These are phyloP conservation scores for Lepidium africanum DNA, from an alignment of 345 rosid genomes.

Conservation along the genomic window DNA sequence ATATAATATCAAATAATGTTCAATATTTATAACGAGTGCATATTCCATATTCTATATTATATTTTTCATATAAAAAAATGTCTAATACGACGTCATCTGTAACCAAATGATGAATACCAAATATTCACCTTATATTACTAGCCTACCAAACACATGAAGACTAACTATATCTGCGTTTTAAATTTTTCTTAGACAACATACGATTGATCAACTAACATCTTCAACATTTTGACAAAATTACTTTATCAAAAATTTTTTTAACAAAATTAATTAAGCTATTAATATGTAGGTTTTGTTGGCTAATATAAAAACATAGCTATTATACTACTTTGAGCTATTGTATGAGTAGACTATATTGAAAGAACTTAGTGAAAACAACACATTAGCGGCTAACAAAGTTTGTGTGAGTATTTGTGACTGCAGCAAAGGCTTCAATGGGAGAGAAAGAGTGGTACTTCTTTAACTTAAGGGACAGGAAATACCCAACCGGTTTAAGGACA, in stretches of 20 bases:
- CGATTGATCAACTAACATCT: neutral
- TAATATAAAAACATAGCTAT: too few species aligned
- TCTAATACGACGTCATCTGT: too few species aligned
- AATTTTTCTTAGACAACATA: neutral
- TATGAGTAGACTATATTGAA: neutral
- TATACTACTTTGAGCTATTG: too few species aligned
- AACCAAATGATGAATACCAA: too few species aligned
- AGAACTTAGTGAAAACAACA: neutral
- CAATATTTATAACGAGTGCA: neutral
- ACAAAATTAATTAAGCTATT: too few species aligned
- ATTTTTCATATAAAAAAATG: neutral
- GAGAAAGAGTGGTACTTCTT: constrained; percentile 86
- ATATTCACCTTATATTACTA: neutral
- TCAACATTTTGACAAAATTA: too few species aligned
- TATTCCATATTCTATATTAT: neutral
- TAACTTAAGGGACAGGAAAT: constrained; percentile 69
- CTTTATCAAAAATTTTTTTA: too few species aligned
- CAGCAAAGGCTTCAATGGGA: constrained; percentile 79
- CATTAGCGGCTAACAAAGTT: neutral
- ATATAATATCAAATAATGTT: too few species aligned
- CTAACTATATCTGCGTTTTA: neutral
- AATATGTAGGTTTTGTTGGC: too few species aligned
- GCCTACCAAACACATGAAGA: neutral
- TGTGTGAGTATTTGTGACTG: neutral
- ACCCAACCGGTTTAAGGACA: constrained; percentile 82